Percentiles rank a stretch among this genome's conserved stretches.
Conservation (phyloP, 345 rosid genomes). For the Gynandropsis gynandra region DNA sequence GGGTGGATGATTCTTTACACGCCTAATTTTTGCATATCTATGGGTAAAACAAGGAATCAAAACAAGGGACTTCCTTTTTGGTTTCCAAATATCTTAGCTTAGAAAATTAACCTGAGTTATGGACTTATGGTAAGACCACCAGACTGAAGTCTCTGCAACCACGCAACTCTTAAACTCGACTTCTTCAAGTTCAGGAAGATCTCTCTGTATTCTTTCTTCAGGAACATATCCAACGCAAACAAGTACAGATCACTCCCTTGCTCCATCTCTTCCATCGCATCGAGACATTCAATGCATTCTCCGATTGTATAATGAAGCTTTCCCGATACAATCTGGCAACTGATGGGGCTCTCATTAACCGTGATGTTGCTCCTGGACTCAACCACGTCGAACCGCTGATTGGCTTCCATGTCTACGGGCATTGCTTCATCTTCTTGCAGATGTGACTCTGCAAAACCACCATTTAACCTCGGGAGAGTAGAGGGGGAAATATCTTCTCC, state of each 20-base stretch:
- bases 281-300: slow-evolving; percentile 46
- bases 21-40: no score
- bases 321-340: slow-evolving; percentile 18
- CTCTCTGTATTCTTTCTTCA: slow-evolving; percentile 44
- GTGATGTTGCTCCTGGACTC: slow-evolving; percentile 24
- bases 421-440: slow-evolving; percentile 26
- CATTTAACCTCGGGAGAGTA: slow-evolving; percentile 5
- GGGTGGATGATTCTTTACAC: no score
- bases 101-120: no score
- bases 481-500: slow-evolving; percentile 6
- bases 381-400: slow-evolving; percentile 15
- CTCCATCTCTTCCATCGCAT: slow-evolving; percentile 41
- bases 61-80: no score
- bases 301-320: slow-evolving; percentile 33
- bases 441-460: slow-evolving; percentile 28
- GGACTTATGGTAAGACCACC: slow-evolving; percentile 11
- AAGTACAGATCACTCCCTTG: slow-evolving; percentile 40
- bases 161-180: slow-evolving; percentile 32
- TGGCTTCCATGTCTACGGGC: slow-evolving; percentile 3
- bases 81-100: no score
- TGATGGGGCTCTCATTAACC: slow-evolving; percentile 19
- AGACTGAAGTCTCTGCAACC: slow-evolving; percentile 39
- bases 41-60: no score
- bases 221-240: slow-evolving; percentile 43
- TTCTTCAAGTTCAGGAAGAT: slow-evolving; percentile 42